Conservation (phyloP, 2,329 filamentous ascomycete species). For the Trichoderma citrinoviride region DNA sequence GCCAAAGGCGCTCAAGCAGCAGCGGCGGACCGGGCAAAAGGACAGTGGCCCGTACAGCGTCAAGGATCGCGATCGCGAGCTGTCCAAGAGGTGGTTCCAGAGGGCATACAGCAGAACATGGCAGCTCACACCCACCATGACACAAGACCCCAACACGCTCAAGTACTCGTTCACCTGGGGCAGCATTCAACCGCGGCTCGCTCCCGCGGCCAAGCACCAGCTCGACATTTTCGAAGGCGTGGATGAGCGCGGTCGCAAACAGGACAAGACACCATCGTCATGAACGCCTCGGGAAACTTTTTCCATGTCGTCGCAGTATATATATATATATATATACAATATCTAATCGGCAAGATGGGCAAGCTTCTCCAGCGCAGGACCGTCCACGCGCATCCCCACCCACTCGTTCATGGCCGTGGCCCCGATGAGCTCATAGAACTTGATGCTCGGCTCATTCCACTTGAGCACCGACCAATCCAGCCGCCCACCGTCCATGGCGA, state of each 20-base stretch:
- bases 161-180: conserved; percentile 49
- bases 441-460: conserved; percentile 89
- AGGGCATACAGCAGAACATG: conserved; percentile 49
- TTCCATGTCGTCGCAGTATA: no score
- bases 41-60: conserved; percentile 41
- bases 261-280: conserved; percentile 7
- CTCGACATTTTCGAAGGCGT: conserved; percentile 50
- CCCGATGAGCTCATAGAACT: conserved; percentile 76
- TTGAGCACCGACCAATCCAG: conserved; percentile 90
- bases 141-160: conserved; percentile 33
- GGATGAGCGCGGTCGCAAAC: conserved; percentile 31
- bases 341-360: conserved; percentile 43
- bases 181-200: conserved; percentile 27
- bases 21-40: conserved; percentile 37
- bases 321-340: background rate
- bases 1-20: conserved; percentile 33
- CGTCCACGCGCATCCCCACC: conserved; percentile 73
- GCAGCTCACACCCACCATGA: conserved; percentile 45
- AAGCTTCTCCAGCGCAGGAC: conserved; percentile 60
- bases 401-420: conserved; percentile 67
- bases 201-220: conserved; percentile 36
- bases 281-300: conserved; percentile 13
- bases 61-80: conserved; percentile 32
- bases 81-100: conserved; percentile 44
- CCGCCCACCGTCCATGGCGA: conserved; percentile 67